phyloP scores from a whole-genome alignment of 1,139 yeast species.

The Scheffersomyces quercinus region DNA sequence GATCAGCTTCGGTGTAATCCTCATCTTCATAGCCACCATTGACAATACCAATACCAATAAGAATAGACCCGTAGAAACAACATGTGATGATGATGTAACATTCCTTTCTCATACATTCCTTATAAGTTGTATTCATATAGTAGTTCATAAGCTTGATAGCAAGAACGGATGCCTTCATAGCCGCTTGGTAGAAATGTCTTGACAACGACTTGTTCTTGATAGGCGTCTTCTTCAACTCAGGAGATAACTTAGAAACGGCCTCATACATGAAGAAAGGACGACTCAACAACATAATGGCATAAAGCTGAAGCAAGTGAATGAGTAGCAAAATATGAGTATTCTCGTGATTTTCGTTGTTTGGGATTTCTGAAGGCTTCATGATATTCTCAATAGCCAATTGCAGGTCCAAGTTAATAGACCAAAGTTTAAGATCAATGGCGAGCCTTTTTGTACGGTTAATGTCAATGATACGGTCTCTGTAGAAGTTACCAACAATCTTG shows the following conservation, averaged over 20 bases:
- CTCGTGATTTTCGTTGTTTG: conserved; percentile 2
- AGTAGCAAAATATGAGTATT: conserved; percentile 4
- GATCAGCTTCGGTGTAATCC: conserved; percentile 15
- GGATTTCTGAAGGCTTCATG: not conserved
- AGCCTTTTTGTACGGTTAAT: conserved; percentile 29
- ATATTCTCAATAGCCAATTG: not conserved
- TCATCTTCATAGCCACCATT: conserved; percentile 15
- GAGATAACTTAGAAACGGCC: not conserved
- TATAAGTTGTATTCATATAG: conserved; percentile 1
- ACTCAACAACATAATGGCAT: conserved; percentile 4
- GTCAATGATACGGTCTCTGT: conserved; percentile 32
- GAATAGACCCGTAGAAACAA: conserved; percentile 8
- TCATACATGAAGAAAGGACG: conserved; percentile 3
- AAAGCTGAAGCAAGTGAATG: conserved; percentile 5
- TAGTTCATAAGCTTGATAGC: conserved; percentile 6
- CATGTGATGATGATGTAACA: conserved; percentile 7
- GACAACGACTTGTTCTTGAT: not conserved
- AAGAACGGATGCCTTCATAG: conserved; percentile 8
- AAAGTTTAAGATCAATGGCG: conserved; percentile 35
- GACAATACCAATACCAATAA: conserved; percentile 17
- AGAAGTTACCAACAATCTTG: conserved; percentile 29
- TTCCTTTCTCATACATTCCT: conserved; percentile 1
- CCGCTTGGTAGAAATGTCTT: conserved; percentile 3
- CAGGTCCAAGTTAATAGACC: conserved; percentile 26
- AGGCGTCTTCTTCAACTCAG: not conserved